Base-by-base conservation (phyloP, 805 yeast genomes). In the Kuraishia cidri region DNA sequence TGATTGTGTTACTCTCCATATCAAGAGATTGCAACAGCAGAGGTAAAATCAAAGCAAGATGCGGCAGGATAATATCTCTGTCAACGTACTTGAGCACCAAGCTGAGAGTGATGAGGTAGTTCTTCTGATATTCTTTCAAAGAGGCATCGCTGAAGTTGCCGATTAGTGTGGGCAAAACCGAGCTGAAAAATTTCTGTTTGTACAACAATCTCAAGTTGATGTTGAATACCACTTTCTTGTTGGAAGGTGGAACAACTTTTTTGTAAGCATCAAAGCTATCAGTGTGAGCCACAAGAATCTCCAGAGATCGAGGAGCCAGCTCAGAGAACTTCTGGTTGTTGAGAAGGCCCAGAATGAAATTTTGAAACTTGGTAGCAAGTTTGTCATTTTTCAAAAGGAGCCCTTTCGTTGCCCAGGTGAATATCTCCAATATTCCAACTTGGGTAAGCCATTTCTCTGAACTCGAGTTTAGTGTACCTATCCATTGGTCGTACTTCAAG, bases 181-280 rank as follows among this genome's bases (percentile, higher is more conserved):
- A 56, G 37, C 74, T 72, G 49, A 86, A 85, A 17, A 84, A 65
- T 41, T 77, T 77, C 48, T 92, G 98, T 49, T 86, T 86, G 64
- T 81, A 85, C 16, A 92, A 62, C 29, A 71, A 53, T 37, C 82
- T 70, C 13, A 80, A 69, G 37, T 77, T 73, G 35, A 81, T 64
- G 40, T 75, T 75, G 39, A 52, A 52, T 1, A 68, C 69, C n/a
- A 35, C 35, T 4, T 42, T 36, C 29, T 47, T 50, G 14, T 29
- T 25, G 3, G 29, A 29, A 4, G 34, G 31, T 11, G 29, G 10
- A 10, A 25, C 30, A 2, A 20, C 17, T 31, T 38, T 46, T 25
- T 60, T 60, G 18, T 66, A 66, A 5, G 59, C 75, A 29, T 65
- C 58, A 35, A 81, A 72, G 5, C 80, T 58, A 12, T 72, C 69